Base-by-base conservation (phyloP, 257 asterid genomes). In the Primulina tabacum region DNA sequence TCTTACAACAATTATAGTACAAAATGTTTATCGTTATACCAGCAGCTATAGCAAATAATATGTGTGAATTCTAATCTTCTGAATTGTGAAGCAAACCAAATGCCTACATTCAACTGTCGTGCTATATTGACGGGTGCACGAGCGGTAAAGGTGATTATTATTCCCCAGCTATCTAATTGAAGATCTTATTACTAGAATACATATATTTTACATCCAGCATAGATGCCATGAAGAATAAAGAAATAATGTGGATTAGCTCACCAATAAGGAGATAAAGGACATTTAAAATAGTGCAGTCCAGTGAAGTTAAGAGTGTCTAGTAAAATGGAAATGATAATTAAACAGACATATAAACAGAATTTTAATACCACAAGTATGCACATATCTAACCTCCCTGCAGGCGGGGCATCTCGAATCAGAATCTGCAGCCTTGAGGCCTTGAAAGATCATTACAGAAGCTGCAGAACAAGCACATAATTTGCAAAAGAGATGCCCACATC, bases 401-500 rank as follows among this genome's bases (percentile, higher is more conserved):
- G 85, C 70, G 1, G 97, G 95, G 73, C 97, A 90, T 77, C 82
- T 90, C 30, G 96, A 81, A 9, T 77, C 84, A 2, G 80, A 30
- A 64, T 68, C 67, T 47, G 97, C 97, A 50, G 87, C 79, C 82
- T 84, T 87, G 2, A 80, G 85, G 62, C 95, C 96, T 71, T 89
- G 82, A 65, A 81, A 85, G 2, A 85, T 81, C 96, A 89, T 84
- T 32, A 90, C 96, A 20, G 88, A 85, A 75, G 97, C 95, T 60
- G 97, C 95, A 1, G 90, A 78, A 82, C 97, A 90, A 67, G 79
- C 85, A 72, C 97, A 90, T 1, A 80, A 79, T 83, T 85, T 90
- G 84, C 97, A 90, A 80, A 85, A 90, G 43, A 89, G 84, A 77
- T 90, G 96, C 71, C 92, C 97, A 78, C 96, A 90, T 18, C 91